Evolutionary conservation across 2,329 filamentous ascomycete species (phyloP), one percentile per base, ranked within the genome.

Genomic region (Sporothrix humicola): DNA sequence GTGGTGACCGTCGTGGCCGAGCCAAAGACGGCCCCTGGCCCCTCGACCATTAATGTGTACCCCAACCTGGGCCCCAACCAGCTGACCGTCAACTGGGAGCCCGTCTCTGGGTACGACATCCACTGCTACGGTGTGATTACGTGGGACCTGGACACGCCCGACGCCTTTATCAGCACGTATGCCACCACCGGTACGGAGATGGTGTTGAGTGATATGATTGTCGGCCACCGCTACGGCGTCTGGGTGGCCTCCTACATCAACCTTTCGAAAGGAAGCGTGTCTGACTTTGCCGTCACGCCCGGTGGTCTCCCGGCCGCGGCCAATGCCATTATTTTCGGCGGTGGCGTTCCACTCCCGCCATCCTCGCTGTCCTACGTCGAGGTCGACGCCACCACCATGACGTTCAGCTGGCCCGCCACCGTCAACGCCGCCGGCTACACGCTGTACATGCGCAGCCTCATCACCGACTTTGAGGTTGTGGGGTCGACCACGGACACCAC

Each of bases 11-110:
- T 23, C n/a, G 52, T 23, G 52, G 50, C 50, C 50, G 20, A 54
- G 6, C 52, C 52, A 20, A 8, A n/a, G 20, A 26, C 52, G 2
- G 52, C 52, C 1, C 52, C 52, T 1, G 52, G 52, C n/a, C 52
- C n/a, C 3, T 23, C 52, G 0, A 20, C 20, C 2, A 54, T 54
- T n/a, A 54, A 10, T n/a, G 20, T 20, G 7, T 54, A 54, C 52
- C 52, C 50, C 17, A 54, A 54, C n/a, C 52, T 54, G 52, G 52
- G 52, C 15, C 52, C 52, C 5, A 20, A 54, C 10, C 2, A 9
- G n/a, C 6, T 54, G n/a, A 54, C 52, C 17, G 52, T 54, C 52
- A 54, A 54, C 52, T 54, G 52, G 52, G 52, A 54, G 52, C 52
- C 52, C 3, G 52, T 54, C 2, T 9, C 13, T 1, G 52, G n/a